Evolutionary conservation across 441 rosid species (phyloP), one percentile per base, ranked within the genome.

Genomic region (Adansonia rubrostipa): DNA sequence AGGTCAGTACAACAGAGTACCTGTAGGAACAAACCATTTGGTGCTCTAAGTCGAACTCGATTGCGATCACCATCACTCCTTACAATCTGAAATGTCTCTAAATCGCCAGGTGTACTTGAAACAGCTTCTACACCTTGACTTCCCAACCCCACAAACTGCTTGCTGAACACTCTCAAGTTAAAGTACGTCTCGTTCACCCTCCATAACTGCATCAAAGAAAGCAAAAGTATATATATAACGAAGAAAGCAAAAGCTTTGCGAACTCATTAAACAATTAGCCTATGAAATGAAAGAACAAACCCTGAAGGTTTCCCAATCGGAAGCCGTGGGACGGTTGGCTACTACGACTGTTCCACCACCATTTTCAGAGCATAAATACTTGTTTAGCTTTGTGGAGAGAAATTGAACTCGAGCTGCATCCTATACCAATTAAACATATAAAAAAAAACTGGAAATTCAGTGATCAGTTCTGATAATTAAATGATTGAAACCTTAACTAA

Each of bases 241-340:
- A 33, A 28, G 44, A 28, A 28, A 62, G 20, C 60, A 54, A 54
- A 54, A 19, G 68, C 9, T 33, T 13, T 63, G 4, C 68, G 14
- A 33, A 28, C 6, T 63, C 45, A 63, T 33, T 33, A 57, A 15
- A 19, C 3, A 9, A 19, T 24, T 33, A 6, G 24, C 20, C 20
- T 58, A 58, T 24, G 13, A 8, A 33, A 7, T 72, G 14, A 40
- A 45, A 63, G 14, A 17, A 66, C 81, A 22, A 54, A 84, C 90
- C 78, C 77, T 77, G 82, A 87, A 84, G 33, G 82, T 83, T 78
- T 87, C 88, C 86, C 86, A 85, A 19, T 0, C 50, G 13, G 79
- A 77, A 44, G 87, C 47, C 0, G 76, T 77, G 56, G 77, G 2
- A 0, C 84, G 76, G 61, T 84, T 82, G 80, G 80, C 85, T 0